Evolutionary conservation across 192 early-diverging fungal genomes (phyloP), one percentile per base, ranked within the genome.

Genomic region (Linnemannia schmuckeri): DNA sequence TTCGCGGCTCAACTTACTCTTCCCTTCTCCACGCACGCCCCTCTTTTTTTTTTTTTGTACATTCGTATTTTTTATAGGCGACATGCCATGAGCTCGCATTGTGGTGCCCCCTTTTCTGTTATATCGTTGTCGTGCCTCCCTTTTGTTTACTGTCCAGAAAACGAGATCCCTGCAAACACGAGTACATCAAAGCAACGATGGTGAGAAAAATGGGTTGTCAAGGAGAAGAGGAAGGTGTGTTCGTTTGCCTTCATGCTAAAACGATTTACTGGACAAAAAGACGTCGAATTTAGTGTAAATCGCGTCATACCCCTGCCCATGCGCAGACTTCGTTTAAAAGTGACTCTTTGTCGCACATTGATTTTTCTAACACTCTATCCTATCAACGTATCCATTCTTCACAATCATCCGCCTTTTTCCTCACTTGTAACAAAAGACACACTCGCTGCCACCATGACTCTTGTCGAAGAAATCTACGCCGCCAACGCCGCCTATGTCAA

Each of bases 401-500:
- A 20, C 18, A 46, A n/a, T 24, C 35, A 4, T 30, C 72, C 1
- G 7, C 27, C 44, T 9, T 47, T 24, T 44, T 1, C 8, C 20
- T 42, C 27, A 1, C 17, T 37, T 5, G 33, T 13, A 8, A 37
- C 35, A 57, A 38, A 38, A 20, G 27, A 63, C 44, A 46, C 27
- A 55, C 30, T 27, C 37, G 15, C 17, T 7, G 24, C 0, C 63
- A 52, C 7, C 38, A 86, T 86, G 82, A 71, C 83, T 27, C 27
- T 88, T 22, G 72, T 88, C 46, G 70, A 81, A 4, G 81, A 87
- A 61, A 77, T 89, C 68, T 74, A 75, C 24, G 75, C 42, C 10
- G 86, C 89, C 71, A 90, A 90, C 41, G 63, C 81, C 22, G 35
- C 81, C 41, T 90, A 90, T 27, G 89, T 68, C 13, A 75, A 49